A percentile compares a stretch with the other conserved stretches of the same genome.
Evolutionary conservation across 495 filamentous ascomycete genomes (phyloP).

Genomic region (Aspergillus homomorphus): DNA sequence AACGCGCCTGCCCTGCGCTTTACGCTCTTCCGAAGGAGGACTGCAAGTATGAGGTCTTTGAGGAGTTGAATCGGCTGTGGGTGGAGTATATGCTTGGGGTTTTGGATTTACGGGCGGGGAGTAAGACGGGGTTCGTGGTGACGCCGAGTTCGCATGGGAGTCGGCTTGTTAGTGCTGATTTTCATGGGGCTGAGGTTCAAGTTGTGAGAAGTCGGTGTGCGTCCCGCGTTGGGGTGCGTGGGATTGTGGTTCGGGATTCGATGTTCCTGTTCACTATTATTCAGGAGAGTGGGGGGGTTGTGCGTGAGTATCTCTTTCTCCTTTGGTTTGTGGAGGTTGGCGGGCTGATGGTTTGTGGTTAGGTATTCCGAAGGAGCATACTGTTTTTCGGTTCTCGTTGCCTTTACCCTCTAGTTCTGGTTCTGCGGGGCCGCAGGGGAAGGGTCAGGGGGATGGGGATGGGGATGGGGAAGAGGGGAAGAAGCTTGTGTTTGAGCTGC

Average conservation of each 20-base stretch:
- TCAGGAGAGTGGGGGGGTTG: conserved; percentile 58
- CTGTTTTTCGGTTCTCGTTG: conserved; percentile 76
- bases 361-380: conserved; percentile 85
- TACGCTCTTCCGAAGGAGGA: conserved; percentile 68
- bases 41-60: conserved; percentile 73
- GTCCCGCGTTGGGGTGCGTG: conserved; percentile 74
- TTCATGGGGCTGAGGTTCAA: conserved; percentile 81
- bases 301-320: conserved; percentile 45
- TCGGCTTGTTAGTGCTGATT: conserved; percentile 78
- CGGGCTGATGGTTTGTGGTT: conserved; percentile 5
- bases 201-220: conserved; percentile 79
- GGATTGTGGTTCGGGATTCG: conserved; percentile 86
- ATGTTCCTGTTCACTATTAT: conserved; percentile 84
- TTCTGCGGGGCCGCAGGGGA: conserved; percentile 11
- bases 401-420: conserved; percentile 41
- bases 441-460: conserved; percentile 13
- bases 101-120: conserved; percentile 50
- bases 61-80: conserved; percentile 76
- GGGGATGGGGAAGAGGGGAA: conserved; percentile 12
- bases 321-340: background rate
- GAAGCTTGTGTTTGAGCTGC: conserved; percentile 75
- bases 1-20: conserved; percentile 60
- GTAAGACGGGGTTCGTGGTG: conserved; percentile 42
- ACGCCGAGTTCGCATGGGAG: conserved; percentile 54
- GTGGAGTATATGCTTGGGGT: conserved; percentile 76